Evolutionary conservation across 768 basidiomycete genomes (phyloP), one percentile per base, ranked within the genome.

Genomic region (Boletus sensibilis): DNA sequence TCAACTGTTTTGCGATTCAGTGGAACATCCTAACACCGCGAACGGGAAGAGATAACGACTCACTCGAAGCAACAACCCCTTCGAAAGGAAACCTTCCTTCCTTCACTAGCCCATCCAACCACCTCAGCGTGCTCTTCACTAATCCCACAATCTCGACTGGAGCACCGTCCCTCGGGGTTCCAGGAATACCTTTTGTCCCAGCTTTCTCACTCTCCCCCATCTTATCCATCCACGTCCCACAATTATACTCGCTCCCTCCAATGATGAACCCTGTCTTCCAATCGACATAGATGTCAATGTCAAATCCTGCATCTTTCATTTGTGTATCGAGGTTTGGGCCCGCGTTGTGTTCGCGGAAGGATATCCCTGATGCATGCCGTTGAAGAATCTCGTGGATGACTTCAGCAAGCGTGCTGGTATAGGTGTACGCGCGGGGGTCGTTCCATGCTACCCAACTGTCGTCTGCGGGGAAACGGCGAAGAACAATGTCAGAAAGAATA

Each of bases 161-260:
- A 0, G 96, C 91, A 10, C 97, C 97, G 67, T 98, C 95, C 61
- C 97, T 80, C 1, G 97, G 95, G 0, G 95, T 96, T 11, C 93
- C 97, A n/a, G 97, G 97, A 31, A 89, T 72, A 29, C 97, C 97
- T 73, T 95, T 97, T 51, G 89, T 98, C 1, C 94, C 92, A 5
- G 97, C 96, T 64, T 85, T 91, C 56, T 77, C 78, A 3, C 91
- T 94, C 68, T 96, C 94, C 42, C 97, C 97, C 93, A 95, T 95
- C 81, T 96, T 96, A 76, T 96, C 94, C 94, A 94, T 94, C 94
- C 94, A 96, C 1, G 94, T 95, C 12, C 94, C 94, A 68, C 94
- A 95, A 64, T 96, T 96, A 65, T 80, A 73, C 53, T 75, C 74
- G 70, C 86, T 98, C 9, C 97, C 97, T 27, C 97, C 97, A 56